Evolutionary conservation across 139 green algal species (phyloP), one percentile per base, ranked within the genome.

Genomic region (Chlamydomonas eustigma): DNA sequence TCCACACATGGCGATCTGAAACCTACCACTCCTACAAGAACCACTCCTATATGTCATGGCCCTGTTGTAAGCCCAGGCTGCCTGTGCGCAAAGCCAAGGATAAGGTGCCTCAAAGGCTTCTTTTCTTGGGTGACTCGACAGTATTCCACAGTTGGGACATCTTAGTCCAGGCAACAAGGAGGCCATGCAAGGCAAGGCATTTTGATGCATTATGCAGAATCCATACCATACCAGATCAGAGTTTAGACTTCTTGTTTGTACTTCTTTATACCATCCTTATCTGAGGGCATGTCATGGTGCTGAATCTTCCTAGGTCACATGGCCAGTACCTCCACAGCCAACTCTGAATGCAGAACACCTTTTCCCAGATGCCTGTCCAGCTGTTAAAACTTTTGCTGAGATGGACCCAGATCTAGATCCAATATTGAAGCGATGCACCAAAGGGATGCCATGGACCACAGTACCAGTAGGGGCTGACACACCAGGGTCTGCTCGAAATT

Each of bases 21-120:
- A 70, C 18, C 25, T 70, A 70, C 58, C 28, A 70, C 58, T 8
- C 34, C 6, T 28, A 70, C 58, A 70, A 28, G 58, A 70, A 70
- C 58, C 18, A 18, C 25, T 37, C 58, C 6, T 70, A 37, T 22
- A 35, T 22, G 8, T 5, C 58, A 5, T 28, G 32, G 25, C 58
- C 58, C 28, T 70, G 58, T 28, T 70, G 58, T 28, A 70, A 70
- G 58, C 24, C 24, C 25, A 24, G 58, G 6, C 58, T 70, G 8
- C 58, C 58, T 5, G 58, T 70, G 58, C 58, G 58, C 58, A 70
- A 70, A 35, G 58, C 58, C 25, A 35, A 32, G 24, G 58, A 70
- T 28, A 32, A 32, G 25, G 25, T 28, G 58, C 28, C 58, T 8
- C 24, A 70, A 28, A 24, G 58, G 25, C 6, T 70, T 6, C 18